These are phyloP conservation scores for Rozella allomycis DNA, from an alignment of 371 early-diverging fungal species.

Conservation along the genomic window DNA sequence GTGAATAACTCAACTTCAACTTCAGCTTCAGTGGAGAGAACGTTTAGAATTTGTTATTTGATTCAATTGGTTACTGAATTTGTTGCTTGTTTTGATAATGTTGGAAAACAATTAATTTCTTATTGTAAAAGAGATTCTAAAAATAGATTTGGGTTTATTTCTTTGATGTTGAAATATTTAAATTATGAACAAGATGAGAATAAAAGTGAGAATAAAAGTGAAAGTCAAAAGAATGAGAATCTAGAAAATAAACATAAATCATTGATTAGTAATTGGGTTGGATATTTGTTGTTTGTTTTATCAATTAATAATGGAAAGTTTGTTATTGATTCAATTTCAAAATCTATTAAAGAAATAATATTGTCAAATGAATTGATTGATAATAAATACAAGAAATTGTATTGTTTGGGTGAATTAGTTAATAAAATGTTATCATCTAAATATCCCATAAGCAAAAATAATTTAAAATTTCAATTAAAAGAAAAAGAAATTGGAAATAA, in stretches of 20 bases:
- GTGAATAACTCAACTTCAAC: no score
- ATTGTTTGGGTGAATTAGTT: constrained; percentile 44
- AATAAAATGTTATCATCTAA: no score
- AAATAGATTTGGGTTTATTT: no score
- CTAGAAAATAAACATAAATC: background rate
- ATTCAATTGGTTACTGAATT: no score
- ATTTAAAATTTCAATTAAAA: background rate
- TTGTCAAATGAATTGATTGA: constrained; percentile 25
- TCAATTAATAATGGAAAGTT: constrained; percentile 11
- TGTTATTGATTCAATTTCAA: constrained; percentile 35
- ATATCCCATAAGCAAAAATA: background rate
- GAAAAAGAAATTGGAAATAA: constrained; percentile 1
- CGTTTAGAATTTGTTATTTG: no score
- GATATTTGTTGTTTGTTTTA: background rate
- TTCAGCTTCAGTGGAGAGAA: no score
- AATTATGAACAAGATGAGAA: no score
- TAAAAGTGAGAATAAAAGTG: no score
- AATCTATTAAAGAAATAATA: constrained; percentile 36
- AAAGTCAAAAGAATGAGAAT: background rate
- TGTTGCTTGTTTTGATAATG: no score
- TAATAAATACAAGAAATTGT: constrained; percentile 39
- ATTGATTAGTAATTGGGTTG: background rate
- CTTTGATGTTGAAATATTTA: no score
- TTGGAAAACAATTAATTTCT: no score
- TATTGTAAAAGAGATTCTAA: no score